Percentiles rank a stretch among this genome's conserved stretches.
Evolutionary conservation across 805 yeast species (phyloP).

Genomic region (Candida insectalens): DNA sequence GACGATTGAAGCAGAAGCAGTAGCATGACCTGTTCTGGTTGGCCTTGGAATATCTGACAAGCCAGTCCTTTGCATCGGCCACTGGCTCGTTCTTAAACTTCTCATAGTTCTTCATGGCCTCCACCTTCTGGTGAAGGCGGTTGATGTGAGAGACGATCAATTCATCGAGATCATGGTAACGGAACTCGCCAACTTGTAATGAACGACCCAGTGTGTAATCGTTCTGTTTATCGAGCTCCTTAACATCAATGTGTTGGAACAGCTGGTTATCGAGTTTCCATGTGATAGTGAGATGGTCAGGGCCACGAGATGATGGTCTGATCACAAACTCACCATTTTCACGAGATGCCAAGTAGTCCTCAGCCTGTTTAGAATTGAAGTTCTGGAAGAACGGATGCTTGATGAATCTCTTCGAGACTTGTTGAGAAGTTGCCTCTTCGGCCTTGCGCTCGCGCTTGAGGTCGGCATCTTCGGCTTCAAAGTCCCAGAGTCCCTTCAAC

Average conservation of each 20-base stretch:
- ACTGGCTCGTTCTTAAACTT: conserved; percentile 78
- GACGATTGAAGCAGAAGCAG: conserved; percentile 83
- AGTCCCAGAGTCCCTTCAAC: conserved; percentile 71
- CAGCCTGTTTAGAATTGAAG: conserved; percentile 81
- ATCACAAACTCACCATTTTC: conserved; percentile 88
- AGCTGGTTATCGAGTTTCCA: conserved; percentile 92
- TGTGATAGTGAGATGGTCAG: conserved; percentile 81
- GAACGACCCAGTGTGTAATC: conserved; percentile 52
- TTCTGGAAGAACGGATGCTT: conserved; percentile 89
- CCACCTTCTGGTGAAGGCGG: conserved; percentile 72
- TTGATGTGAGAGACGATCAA: conserved; percentile 80
- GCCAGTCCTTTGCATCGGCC: conserved; percentile 75
- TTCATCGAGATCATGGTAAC: conserved; percentile 86
- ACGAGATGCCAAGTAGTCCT: conserved; percentile 81
- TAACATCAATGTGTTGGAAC: conserved; percentile 84
- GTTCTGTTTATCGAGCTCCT: conserved; percentile 61
- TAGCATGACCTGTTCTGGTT: conserved; percentile 86
- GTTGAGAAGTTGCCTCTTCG: conserved; percentile 26
- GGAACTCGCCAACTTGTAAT: conserved; percentile 53
- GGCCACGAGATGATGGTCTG: conserved; percentile 89
- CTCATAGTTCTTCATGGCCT: conserved; percentile 77
- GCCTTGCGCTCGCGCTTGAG: conserved; percentile 44
- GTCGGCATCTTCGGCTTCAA: conserved; percentile 64
- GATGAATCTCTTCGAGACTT: conserved; percentile 47
- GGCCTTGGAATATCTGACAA: conserved; percentile 82